Evolutionary conservation across 208 protist species (phyloP).

Genomic region (Trypanosoma lewisi): DNA sequence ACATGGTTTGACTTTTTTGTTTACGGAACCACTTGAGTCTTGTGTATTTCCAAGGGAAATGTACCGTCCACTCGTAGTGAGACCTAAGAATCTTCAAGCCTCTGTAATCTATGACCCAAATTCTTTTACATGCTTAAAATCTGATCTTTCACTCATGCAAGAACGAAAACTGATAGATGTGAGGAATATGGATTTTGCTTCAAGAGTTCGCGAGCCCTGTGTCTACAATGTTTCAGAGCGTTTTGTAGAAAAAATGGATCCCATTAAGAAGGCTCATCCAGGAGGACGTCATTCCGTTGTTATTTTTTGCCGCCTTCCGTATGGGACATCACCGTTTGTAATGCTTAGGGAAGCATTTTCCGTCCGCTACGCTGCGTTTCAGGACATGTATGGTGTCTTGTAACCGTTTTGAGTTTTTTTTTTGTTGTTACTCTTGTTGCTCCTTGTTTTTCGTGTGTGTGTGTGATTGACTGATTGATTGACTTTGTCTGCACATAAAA

Average conservation of each 20-base stretch:
- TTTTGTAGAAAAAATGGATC: slow-evolving; percentile 63
- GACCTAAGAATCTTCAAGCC: slow-evolving; percentile 47
- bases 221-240: slow-evolving; percentile 79
- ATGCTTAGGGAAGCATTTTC: slow-evolving; percentile 70
- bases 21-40: slow-evolving; percentile 8
- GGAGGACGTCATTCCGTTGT: slow-evolving; percentile 39
- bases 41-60: not conserved
- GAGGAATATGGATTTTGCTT: slow-evolving; percentile 40
- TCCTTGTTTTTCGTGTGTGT: too few species aligned
- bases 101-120: slow-evolving; percentile 60
- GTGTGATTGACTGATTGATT: too few species aligned
- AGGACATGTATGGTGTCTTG: slow-evolving; percentile 53
- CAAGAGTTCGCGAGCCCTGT: slow-evolving; percentile 70
- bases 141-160: slow-evolving; percentile 68
- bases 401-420: slow-evolving; percentile 9
- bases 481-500: too few species aligned
- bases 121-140: slow-evolving; percentile 72
- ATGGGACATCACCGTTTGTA: slow-evolving; percentile 47
- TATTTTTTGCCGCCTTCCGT: slow-evolving; percentile 53
- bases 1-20: slow-evolving; percentile 45
- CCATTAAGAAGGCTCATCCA: slow-evolving; percentile 18
- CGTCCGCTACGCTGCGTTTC: slow-evolving; percentile 57
- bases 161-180: slow-evolving; percentile 45
- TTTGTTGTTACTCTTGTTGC: not conserved
- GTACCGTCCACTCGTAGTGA: slow-evolving; percentile 55